Conservation (phyloP, 2,329 filamentous ascomycete species). For the Ustilaginoidea virens region DNA sequence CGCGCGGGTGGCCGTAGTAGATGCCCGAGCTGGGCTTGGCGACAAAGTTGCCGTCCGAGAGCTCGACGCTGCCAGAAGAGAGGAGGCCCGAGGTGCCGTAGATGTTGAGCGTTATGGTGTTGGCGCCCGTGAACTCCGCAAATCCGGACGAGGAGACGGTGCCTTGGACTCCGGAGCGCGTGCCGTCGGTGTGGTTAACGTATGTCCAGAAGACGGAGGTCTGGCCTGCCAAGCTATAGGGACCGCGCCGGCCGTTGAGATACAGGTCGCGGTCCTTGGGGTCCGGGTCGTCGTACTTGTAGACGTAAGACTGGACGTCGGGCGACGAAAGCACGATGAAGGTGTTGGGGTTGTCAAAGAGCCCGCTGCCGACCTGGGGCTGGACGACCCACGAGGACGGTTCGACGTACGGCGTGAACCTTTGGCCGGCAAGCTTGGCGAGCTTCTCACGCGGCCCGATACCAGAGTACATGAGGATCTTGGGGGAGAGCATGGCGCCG, state of each 20-base stretch:
- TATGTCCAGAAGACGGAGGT: conserved; percentile 37
- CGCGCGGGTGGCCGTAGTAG: conserved; percentile 31
- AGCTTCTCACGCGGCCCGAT: conserved; percentile 23
- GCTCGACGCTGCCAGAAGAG: conserved; percentile 29
- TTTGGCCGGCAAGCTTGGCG: conserved; percentile 9
- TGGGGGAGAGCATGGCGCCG: conserved; percentile 23
- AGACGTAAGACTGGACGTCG: conserved; percentile 28
- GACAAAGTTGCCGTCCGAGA: conserved; percentile 22
- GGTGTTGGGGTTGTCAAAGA: conserved; percentile 42
- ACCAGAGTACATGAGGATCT: conserved; percentile 28
- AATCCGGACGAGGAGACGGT: conserved; percentile 34
- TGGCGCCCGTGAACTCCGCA: conserved; percentile 20
- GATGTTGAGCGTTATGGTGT: conserved; percentile 39
- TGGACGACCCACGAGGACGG: conserved; percentile 32
- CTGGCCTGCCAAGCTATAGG: conserved; percentile 36
- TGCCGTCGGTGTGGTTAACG: conserved; percentile 24
- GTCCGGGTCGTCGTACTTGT: conserved; percentile 28
- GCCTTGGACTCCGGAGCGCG: conserved; percentile 30
- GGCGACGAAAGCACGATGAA: conserved; percentile 31
- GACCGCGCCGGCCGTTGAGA: conserved; percentile 30
- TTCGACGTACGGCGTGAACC: conserved; percentile 11
- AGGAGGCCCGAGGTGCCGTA: conserved; percentile 40
- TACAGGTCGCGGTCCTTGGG: conserved; percentile 28
- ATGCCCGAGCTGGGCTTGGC: conserved; percentile 24
- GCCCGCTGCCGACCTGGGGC: conserved; percentile 28